A percentile compares a stretch with the other conserved stretches of the same genome.
phyloP scores from a whole-genome alignment of 768 basidiomycete genomes.

The Psilocybe cyanescens region DNA sequence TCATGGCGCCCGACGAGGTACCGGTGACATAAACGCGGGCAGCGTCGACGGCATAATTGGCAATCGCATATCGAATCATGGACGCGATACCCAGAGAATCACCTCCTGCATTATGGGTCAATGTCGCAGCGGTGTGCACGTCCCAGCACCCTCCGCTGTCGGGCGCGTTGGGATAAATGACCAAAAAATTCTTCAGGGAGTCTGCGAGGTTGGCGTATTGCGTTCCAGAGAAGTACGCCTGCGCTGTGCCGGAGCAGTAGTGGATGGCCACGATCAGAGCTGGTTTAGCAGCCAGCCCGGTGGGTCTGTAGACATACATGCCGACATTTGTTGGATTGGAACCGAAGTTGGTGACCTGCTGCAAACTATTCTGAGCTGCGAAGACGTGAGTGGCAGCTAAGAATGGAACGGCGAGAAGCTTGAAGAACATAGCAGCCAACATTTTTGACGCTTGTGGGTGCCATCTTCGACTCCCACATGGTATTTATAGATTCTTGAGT shows the following conservation, averaged over 20 bases:
- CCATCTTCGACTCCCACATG: background rate
- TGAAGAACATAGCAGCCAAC: slow-evolving; percentile 22
- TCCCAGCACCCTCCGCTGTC: slow-evolving; percentile 55
- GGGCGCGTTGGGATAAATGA: slow-evolving; percentile 52
- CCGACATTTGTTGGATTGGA: slow-evolving; percentile 56
- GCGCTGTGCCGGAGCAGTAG: slow-evolving; percentile 54
- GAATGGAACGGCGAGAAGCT: slow-evolving; percentile 18
- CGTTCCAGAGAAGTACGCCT: slow-evolving; percentile 53
- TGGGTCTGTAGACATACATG: slow-evolving; percentile 49
- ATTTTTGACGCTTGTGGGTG: slow-evolving; percentile 5
- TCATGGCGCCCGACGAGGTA: slow-evolving; percentile 60
- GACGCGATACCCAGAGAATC: slow-evolving; percentile 57
- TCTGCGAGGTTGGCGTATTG: slow-evolving; percentile 55
- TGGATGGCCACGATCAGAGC: slow-evolving; percentile 58
- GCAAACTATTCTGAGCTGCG: slow-evolving; percentile 35
- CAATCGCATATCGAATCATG: slow-evolving; percentile 50
- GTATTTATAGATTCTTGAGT: background rate
- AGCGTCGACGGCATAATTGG: slow-evolving; percentile 49
- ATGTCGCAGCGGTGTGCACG: slow-evolving; percentile 49
- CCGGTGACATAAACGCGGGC: slow-evolving; percentile 55
- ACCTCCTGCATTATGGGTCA: slow-evolving; percentile 58
- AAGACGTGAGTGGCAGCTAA: slow-evolving; percentile 20
- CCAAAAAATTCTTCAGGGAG: slow-evolving; percentile 45
- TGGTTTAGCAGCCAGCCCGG: slow-evolving; percentile 38
- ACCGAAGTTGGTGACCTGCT: slow-evolving; percentile 50